Conservation (phyloP, 2,329 filamentous ascomycete genomes). For the Fusarium kyushuense region DNA sequence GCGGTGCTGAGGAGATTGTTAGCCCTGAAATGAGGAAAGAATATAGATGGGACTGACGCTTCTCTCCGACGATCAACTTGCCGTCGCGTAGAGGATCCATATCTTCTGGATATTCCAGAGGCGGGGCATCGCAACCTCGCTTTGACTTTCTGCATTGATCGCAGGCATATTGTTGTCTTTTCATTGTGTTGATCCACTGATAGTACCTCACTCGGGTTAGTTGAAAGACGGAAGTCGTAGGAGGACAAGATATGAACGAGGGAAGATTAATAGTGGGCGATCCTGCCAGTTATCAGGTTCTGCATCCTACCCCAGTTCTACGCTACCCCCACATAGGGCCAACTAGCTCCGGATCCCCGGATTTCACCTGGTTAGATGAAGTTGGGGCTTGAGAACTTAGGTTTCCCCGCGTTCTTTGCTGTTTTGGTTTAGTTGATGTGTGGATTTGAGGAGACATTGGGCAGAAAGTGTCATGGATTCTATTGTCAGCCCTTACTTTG, state of each 20-base stretch:
- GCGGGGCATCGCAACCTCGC: conserved; percentile 25
- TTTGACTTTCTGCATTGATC: conserved; percentile 31
- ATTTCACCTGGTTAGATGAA: conserved; percentile 16
- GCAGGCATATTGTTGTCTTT: conserved; percentile 30
- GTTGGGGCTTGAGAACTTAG: background rate
- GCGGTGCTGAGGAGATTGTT: background rate
- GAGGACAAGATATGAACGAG: background rate
- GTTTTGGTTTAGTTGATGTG: conserved; percentile 16
- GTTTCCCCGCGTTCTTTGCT: conserved; percentile 25
- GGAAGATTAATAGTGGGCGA: conserved; percentile 4
- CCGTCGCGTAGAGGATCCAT: conserved; percentile 16
- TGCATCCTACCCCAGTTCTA: conserved; percentile 3
- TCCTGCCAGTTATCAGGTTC: background rate
- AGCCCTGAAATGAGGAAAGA: background rate
- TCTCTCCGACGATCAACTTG: conserved; percentile 29
- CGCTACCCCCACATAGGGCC: background rate
- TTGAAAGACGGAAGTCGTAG: background rate
- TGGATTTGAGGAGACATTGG: background rate
- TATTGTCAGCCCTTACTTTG: background rate
- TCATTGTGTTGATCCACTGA: background rate
- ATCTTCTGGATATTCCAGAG: conserved; percentile 8
- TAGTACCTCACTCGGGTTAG: background rate
- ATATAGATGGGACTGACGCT: conserved; percentile 3
- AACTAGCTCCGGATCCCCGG: conserved; percentile 26
- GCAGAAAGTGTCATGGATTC: background rate